Base-by-base conservation (phyloP, 306 rosid genomes). In the Adenanthera pavonina region DNA sequence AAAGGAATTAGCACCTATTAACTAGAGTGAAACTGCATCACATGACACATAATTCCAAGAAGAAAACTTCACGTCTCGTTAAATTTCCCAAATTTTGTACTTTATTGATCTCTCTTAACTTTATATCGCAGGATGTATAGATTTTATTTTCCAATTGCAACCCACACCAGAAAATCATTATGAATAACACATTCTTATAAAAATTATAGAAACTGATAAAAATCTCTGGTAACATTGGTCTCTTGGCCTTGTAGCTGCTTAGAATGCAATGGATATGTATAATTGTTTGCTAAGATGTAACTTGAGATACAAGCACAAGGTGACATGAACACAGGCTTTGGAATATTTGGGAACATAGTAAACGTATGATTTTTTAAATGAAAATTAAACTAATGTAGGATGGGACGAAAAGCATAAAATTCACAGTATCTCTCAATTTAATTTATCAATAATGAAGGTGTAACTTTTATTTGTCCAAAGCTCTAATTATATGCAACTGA, bases 141-240 rank as follows among this genome's bases (percentile, higher is more conserved):
- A 52, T 64, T 19, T 69, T 69, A 40, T 66, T 72, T 78, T 70
- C 40, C 53, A 36, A 9, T 72, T 53, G 64, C 53, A 44, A 54
- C 65, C 51, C 70, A 61, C 43, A 61, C 54, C 43, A 13, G 56
- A 35, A 61, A 83, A 78, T 72, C 38, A 72, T 34, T 41, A 41
- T 70, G 15, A 57, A 64, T 69, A 51, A 12, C 40, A 76, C 44
- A 52, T 41, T 49, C 70, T 49, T 41, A 11, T 49, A 64, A 33
- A 33, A 62, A 62, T 36, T 62, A 5, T 33, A 62, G 43, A 7
- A 16, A 44, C 72, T 67, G 33, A 38, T 40, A 3, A 38, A 3
- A 36, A 2, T 7, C 19, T 36, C 2, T 3, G n/a, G 46, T 19
- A 34, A 64, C 11, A 16, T 57, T 20, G 64, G 62, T 8, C 35